Evolutionary conservation across 805 yeast genomes (phyloP), one percentile per base, ranked within the genome.

Genomic region (Blastobotrys attinorum): DNA sequence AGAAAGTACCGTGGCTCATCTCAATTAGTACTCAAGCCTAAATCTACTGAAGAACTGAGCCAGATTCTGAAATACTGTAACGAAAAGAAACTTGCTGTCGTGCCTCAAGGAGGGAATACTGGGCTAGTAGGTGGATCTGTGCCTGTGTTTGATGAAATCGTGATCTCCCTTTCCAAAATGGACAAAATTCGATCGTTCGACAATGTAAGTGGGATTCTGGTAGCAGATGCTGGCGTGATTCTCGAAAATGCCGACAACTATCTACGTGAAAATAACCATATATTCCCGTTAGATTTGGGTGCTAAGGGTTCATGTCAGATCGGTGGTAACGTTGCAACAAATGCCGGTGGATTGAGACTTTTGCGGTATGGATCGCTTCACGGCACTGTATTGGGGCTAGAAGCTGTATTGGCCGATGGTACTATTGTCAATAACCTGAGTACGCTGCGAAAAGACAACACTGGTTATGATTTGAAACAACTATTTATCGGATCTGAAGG

Each of bases 81-180:
- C 58, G 84, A 80, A 23, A 64, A 78, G 39, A 76, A 73, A 47
- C 64, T 89, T 22, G 96, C 97, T 0, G 78, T 89, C 39, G 95
- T 87, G 7, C 97, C 97, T 13, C 97, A 90, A 66, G 96, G 97
- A 59, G 97, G 97, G 54, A 89, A 90, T 65, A 90, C 97, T 1
- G 96, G 96, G 22, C 72, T 89, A 37, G 97, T 89, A 34, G 97
- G 97, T 51, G 97, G 97, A 3, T 83, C 95, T 3, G 77, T 81
- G 16, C 96, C 97, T 0, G 81, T 89, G 0, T 89, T 87, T 63
- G 97, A 89, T 63, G 97, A 89, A 65, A 76, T 89, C 40, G 75
- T 89, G 20, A 53, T 89, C 20, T 81, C 87, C 2, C 66, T 88
- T 39, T 65, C 83, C 29, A 75, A 73, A 55, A 55, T 90, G 70